These are phyloP conservation scores for Sporothrix globosa DNA, from an alignment of 2,329 filamentous ascomycete species.

Conservation along the genomic window DNA sequence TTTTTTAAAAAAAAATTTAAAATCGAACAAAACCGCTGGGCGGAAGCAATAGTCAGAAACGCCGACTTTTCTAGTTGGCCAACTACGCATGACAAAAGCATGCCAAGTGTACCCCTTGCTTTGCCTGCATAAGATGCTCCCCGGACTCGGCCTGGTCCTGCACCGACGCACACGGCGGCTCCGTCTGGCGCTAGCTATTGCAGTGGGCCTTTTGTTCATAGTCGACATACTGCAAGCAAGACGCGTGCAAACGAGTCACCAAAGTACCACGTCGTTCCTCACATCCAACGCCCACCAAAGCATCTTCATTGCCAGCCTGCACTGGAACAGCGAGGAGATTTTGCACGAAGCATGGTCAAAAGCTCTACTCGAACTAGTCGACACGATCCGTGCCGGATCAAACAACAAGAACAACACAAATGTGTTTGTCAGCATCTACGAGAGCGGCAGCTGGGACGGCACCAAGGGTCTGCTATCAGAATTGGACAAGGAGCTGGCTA, in stretches of 20 bases:
- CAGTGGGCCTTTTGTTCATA: not conserved
- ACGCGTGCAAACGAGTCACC: not conserved
- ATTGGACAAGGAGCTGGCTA: not conserved
- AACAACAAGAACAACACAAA: not conserved
- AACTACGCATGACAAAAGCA: too few species aligned
- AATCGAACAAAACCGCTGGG: too few species aligned
- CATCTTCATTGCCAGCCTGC: conserved; percentile 21
- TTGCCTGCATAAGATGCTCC: not conserved
- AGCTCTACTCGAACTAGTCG: not conserved
- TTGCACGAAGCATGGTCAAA: not conserved
- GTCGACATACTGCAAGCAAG: not conserved
- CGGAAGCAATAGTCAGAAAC: too few species aligned
- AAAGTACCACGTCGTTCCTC: too few species aligned
- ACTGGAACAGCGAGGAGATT: not conserved
- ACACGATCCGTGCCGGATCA: not conserved
- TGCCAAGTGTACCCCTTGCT: too few species aligned
- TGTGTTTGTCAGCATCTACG: conserved; percentile 17
- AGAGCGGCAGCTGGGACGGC: conserved; percentile 21
- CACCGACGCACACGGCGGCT: conserved; percentile 4
- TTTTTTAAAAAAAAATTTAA: too few species aligned
- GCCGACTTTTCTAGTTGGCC: too few species aligned
- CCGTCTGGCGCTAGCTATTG: not conserved
- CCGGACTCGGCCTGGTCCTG: not conserved
- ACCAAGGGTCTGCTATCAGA: not conserved
- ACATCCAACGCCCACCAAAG: not conserved